A percentile compares a stretch with the other conserved stretches of the same genome.
Conservation (phyloP, 2,329 filamentous ascomycete species). For the Didymella pomorum region DNA sequence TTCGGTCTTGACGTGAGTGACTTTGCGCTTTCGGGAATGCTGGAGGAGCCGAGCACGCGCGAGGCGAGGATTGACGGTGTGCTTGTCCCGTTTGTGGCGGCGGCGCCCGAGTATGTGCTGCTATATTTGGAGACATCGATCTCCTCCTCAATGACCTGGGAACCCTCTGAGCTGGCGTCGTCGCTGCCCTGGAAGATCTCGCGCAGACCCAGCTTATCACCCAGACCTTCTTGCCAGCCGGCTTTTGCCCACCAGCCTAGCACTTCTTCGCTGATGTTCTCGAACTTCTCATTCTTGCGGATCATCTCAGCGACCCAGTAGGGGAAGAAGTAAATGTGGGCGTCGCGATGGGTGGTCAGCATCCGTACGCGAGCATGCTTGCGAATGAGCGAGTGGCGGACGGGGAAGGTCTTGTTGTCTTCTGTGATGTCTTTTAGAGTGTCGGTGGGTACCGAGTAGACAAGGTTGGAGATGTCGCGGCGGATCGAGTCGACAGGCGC, state of each 20-base stretch:
- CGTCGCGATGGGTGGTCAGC: conserved; percentile 84
- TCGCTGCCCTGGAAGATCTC: conserved; percentile 66
- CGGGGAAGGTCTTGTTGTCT: conserved; percentile 73
- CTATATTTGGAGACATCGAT: conserved; percentile 63
- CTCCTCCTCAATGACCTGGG: conserved; percentile 58
- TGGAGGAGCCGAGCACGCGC: conserved; percentile 44
- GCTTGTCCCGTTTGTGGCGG: conserved; percentile 16
- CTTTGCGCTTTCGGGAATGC: conserved; percentile 38
- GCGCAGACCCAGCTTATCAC: conserved; percentile 76
- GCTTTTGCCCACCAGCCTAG: conserved; percentile 96
- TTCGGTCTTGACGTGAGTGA: conserved; percentile 42
- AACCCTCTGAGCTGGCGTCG: conserved; percentile 48
- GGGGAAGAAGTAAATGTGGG: conserved; percentile 94
- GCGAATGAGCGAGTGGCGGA: conserved; percentile 78
- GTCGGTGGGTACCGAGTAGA: conserved; percentile 88
- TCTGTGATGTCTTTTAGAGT: conserved; percentile 85
- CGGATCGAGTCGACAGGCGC: conserved; percentile 71
- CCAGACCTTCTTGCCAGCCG: conserved; percentile 84
- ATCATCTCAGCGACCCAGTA: conserved; percentile 90
- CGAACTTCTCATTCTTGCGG: conserved; percentile 78
- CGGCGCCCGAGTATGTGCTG: conserved; percentile 55
- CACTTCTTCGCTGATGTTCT: conserved; percentile 90
- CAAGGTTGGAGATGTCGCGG: conserved; percentile 75
- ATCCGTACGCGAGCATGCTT: conserved; percentile 80
- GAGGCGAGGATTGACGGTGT: conserved; percentile 44